Evolutionary conservation across 257 asterid species (phyloP).

Genomic region (Przewalskia tangutica): DNA sequence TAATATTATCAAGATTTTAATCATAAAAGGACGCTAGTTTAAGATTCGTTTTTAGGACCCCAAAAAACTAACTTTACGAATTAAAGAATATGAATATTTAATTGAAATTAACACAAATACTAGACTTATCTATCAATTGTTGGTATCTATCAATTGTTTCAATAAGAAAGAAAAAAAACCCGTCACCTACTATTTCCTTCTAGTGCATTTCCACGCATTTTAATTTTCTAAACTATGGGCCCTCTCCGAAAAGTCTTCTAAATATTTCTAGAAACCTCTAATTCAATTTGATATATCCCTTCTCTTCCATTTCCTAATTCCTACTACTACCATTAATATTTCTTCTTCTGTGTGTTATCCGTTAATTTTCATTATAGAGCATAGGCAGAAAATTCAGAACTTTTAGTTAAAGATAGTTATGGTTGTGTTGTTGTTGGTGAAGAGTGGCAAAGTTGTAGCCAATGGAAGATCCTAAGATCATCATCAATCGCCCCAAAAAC

Average conservation of each 20-base stretch:
- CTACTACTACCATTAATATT: neutral
- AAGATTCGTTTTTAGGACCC: neutral
- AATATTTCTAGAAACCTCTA: slow-evolving; percentile 43
- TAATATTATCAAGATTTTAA: neutral
- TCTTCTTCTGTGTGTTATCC: neutral
- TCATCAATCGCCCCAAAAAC: slow-evolving; percentile 17
- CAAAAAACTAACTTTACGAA: neutral
- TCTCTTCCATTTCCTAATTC: neutral
- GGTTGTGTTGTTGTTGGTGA: slow-evolving; percentile 24
- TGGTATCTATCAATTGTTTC: too few species aligned
- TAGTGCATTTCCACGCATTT: neutral
- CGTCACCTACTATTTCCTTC: neutral
- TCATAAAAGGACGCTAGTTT: neutral
- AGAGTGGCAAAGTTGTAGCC: slow-evolving; percentile 3
- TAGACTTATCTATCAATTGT: neutral
- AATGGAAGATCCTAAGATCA: slow-evolving; percentile 42
- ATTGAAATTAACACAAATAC: neutral
- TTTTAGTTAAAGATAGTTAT: slow-evolving; percentile 19
- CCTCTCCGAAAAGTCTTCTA: slow-evolving; percentile 18
- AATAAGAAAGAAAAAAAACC: neutral
- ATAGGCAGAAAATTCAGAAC: neutral
- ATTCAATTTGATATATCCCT: neutral
- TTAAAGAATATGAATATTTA: neutral
- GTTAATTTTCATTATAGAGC: neutral
- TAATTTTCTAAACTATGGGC: neutral